Evolutionary conservation across 2,329 filamentous ascomycete species (phyloP), one percentile per base, ranked within the genome.

Genomic region (Cadophora luteo-olivacea): DNA sequence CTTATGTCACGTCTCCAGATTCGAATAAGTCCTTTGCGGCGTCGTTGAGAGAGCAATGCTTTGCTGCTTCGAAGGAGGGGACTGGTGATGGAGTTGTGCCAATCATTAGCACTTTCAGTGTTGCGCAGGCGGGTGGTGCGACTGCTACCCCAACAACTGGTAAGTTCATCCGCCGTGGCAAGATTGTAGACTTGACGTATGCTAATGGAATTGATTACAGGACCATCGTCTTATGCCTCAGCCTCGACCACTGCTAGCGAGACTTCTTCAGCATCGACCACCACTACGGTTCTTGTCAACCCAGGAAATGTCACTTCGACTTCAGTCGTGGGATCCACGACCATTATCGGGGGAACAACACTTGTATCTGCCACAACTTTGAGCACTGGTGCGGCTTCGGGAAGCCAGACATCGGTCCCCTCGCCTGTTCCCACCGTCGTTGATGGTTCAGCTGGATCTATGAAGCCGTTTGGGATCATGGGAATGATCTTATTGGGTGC

Each of bases 11-110:
- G n/a, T 62, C 60, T 4, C 60, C 60, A 49, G 60, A 41, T 33
- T 62, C 60, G 16, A 62, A 62, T 16, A 62, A 62, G n/a, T 62
- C 60, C 5, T 62, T 62, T 16, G 60, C 60, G 49, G 60, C 60
- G 24, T 62, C 60, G 22, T 62, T 62, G 60, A 49, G 60, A n/a
- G 24, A 49, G 6, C 41, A 62, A 7, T 62, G 60, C 36, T 62
- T 62, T 51, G 60, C 60, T 33, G 60, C 60, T n/a, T 62, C 60
- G 14, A 62, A 62, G 60, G 3, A 62, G 60, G 60, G 60, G 11
- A 62, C 12, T 51, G 60, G 60, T 16, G 60, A 62, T n/a, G 60
- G 24, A 7, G 60, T 51, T 62, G 41, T 32, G 9, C 60, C 60
- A 12, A 62, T 62, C 14, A 62, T 62, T 19, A 62, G 60, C 41